Base-by-base conservation (phyloP, 2,329 filamentous ascomycete genomes). In the Phaeophleospora eucalypticola region DNA sequence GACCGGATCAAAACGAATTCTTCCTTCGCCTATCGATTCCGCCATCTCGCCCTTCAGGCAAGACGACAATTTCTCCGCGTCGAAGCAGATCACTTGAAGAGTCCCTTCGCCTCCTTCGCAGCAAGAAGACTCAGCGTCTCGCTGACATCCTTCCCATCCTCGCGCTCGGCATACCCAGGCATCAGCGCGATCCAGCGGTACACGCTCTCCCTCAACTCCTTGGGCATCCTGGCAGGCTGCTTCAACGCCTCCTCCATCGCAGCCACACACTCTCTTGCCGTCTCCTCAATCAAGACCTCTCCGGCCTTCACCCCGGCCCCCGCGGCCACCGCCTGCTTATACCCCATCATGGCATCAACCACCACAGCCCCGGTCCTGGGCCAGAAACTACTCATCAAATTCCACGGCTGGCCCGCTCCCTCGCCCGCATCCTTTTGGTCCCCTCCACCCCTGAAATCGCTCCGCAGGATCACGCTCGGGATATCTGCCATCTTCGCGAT, bases 401-500 rank as follows among this genome's bases (percentile, higher is more conserved):
- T 53, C 51, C 51, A 53, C 4, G 51, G 51, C 40, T 53, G 47
- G 2, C 44, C 50, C 4, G 36, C 39, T 6, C 27, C 34, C n/a
- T 39, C 36, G n/a, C n/a, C n/a, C 15, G 44, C 41, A 14, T 29
- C 39, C 1, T 24, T 43, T 24, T 53, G 51, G 32, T 53, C 51
- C 7, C 51, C 51, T 6, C 51, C 51, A 27, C 44, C 43, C 10
- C 51, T 36, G 20, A 53, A 53, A 17, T 53, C 51, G 17, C 43
- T 48, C n/a, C 51, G 12, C 27, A 53, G 38, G 2, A 53, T 50
- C 3, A 53, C 51, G n/a, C 33, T 36, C 2, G 51, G 51, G 18
- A 53, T 48, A 35, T 53, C 51, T 4, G 51, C 51, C 24, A 53
- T 44, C 14, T 53, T 53, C 2, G 51, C 47, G 14, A 53, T 38